Conservation (phyloP, 2,329 filamentous ascomycete genomes). For the Tolypocladium inflatum region DNA sequence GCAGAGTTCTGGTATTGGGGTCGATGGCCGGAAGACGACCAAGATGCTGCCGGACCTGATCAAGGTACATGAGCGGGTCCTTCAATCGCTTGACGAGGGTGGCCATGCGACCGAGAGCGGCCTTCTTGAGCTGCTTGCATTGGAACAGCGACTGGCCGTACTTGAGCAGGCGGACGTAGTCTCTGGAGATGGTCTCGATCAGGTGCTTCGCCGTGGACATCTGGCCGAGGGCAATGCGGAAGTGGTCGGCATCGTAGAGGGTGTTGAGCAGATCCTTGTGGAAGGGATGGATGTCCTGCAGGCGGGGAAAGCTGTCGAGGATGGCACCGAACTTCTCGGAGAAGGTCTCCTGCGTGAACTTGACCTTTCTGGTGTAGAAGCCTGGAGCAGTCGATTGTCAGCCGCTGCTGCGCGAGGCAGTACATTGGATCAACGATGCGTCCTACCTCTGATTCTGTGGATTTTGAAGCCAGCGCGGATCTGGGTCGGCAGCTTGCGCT, state of each 20-base stretch:
- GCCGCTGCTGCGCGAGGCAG: background rate
- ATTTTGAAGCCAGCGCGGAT: slow-evolving; percentile 94
- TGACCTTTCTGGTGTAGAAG: slow-evolving; percentile 97
- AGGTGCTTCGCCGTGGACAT: slow-evolving; percentile 92
- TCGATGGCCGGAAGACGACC: slow-evolving; percentile 98
- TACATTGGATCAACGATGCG: background rate
- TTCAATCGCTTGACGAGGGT: slow-evolving; percentile 92
- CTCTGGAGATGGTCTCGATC: slow-evolving; percentile 90
- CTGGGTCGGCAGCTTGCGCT: slow-evolving; percentile 87
- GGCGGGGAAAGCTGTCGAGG: slow-evolving; percentile 83
- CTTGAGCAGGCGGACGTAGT: slow-evolving; percentile 87
- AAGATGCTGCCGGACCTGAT: slow-evolving; percentile 86
- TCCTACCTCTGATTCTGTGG: slow-evolving; percentile 65
- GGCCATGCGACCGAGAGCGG: slow-evolving; percentile 94
- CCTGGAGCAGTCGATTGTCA: slow-evolving; percentile 32
- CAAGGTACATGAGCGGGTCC: slow-evolving; percentile 88
- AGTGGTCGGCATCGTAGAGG: slow-evolving; percentile 96
- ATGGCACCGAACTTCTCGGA: slow-evolving; percentile 86
- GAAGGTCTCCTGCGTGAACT: slow-evolving; percentile 96
- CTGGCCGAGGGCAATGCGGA: slow-evolving; percentile 92
- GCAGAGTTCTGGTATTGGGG: slow-evolving; percentile 87
- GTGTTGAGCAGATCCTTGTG: slow-evolving; percentile 81
- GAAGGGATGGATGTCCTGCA: slow-evolving; percentile 94
- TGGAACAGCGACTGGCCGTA: slow-evolving; percentile 96
- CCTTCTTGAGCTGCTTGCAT: slow-evolving; percentile 97